A percentile compares a stretch with the other conserved stretches of the same genome.
Evolutionary conservation across 2,329 filamentous ascomycete genomes (phyloP).

Genomic region (Colletotrichum sp.): DNA sequence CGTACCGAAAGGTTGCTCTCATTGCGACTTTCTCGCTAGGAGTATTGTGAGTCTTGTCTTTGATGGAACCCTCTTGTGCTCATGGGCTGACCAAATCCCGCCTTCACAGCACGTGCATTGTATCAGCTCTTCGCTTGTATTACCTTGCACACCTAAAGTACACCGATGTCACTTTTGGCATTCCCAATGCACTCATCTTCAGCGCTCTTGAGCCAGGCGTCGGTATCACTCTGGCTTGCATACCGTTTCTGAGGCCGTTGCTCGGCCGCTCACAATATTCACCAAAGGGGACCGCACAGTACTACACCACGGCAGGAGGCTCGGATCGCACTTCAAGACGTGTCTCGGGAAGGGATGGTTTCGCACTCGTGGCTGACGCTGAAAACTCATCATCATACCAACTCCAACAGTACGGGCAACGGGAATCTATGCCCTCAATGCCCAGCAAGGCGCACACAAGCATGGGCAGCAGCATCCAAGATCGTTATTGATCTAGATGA

Average conservation of each 20-base stretch:
- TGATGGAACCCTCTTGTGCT: not conserved
- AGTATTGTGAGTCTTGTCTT: constrained; percentile 31
- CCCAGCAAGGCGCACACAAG: not conserved
- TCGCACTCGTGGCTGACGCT: not conserved
- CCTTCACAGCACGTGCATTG: constrained; percentile 33
- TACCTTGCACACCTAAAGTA: constrained; percentile 34
- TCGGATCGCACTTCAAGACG: not conserved
- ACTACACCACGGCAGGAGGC: not conserved
- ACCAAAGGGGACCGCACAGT: constrained; percentile 5
- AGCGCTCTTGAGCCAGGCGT: constrained; percentile 41
- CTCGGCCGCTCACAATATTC: constrained; percentile 28
- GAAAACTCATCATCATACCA: not conserved
- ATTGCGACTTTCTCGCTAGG: constrained; percentile 35
- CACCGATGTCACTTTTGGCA: constrained; percentile 37
- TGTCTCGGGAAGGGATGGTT: not conserved
- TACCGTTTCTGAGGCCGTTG: constrained; percentile 44
- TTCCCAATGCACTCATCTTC: constrained; percentile 38
- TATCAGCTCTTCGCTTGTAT: constrained; percentile 37
- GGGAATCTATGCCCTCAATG: not conserved
- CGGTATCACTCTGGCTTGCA: constrained; percentile 41
- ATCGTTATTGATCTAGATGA: not conserved
- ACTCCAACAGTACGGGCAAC: not conserved
- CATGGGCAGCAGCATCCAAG: not conserved
- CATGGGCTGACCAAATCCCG: not conserved
- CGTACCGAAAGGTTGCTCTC: constrained; percentile 33